These are phyloP conservation scores for Mucor mucedo DNA, from an alignment of 371 early-diverging fungal genomes.

Conservation along the genomic window DNA sequence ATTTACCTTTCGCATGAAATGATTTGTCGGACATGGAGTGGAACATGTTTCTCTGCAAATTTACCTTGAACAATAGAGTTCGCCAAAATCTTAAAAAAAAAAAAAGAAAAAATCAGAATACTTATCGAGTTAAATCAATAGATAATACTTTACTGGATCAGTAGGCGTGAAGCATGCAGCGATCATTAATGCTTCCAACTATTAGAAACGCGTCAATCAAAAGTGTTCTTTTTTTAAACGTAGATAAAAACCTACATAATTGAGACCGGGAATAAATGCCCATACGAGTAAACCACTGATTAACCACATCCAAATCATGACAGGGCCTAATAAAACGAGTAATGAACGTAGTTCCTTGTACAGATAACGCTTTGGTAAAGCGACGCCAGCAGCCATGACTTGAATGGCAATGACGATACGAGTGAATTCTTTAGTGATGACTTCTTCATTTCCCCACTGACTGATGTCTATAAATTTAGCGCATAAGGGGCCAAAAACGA, in stretches of 20 bases:
- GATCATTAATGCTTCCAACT: slow-evolving; percentile 50
- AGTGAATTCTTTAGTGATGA: slow-evolving; percentile 70
- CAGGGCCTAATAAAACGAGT: slow-evolving; percentile 73
- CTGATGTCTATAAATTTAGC: slow-evolving; percentile 45
- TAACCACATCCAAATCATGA: slow-evolving; percentile 76
- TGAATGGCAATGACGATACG: slow-evolving; percentile 82
- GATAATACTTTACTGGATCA: slow-evolving; percentile 42
- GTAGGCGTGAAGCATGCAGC: slow-evolving; percentile 58
- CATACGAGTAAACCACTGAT: slow-evolving; percentile 43
- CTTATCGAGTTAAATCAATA: background rate
- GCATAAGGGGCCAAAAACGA: slow-evolving; percentile 79
- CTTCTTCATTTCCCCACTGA: slow-evolving; percentile 43
- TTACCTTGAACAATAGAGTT: slow-evolving; percentile 93
- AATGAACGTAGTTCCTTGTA: slow-evolving; percentile 64
- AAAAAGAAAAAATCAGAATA: background rate
- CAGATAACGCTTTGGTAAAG: slow-evolving; percentile 61
- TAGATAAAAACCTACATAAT: slow-evolving; percentile 32
- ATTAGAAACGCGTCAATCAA: background rate
- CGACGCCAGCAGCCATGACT: slow-evolving; percentile 83
- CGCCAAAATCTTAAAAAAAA: slow-evolving; percentile 65
- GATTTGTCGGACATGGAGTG: slow-evolving; percentile 78
- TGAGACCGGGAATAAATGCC: slow-evolving; percentile 40
- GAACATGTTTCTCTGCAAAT: slow-evolving; percentile 92
- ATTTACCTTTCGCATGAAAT: slow-evolving; percentile 77
- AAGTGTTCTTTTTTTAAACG: background rate